Percentiles rank a stretch among this genome's conserved stretches.
These are phyloP conservation scores for Carpinus fangiana DNA, from an alignment of 306 rosid genomes.

Conservation along the genomic window DNA sequence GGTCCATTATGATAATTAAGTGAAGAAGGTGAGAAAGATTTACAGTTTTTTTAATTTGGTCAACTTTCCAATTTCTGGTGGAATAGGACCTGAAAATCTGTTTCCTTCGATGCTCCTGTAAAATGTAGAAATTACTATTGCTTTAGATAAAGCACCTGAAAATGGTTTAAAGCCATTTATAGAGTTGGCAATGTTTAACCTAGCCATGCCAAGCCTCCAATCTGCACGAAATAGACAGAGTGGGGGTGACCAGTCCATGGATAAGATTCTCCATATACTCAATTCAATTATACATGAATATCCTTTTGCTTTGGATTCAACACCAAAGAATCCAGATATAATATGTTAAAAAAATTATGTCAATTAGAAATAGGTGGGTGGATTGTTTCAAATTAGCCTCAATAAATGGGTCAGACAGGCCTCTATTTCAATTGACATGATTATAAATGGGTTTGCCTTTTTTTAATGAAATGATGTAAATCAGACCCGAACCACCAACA, in stretches of 20 bases:
- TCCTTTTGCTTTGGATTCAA: not conserved
- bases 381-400: not conserved
- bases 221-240: not conserved
- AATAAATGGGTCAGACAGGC: not conserved
- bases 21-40: constrained; percentile 30
- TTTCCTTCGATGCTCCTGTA: constrained; percentile 94
- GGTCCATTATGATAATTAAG: constrained; percentile 4
- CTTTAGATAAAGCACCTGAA: constrained; percentile 9
- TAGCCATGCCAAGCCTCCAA: not conserved
- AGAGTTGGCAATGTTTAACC: constrained; percentile 15
- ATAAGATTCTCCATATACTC: not conserved
- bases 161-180: constrained; percentile 9
- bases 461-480: not conserved
- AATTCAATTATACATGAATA: not conserved
- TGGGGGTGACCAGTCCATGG: not conserved
- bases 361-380: not conserved
- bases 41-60: constrained; percentile 68
- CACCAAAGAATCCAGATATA: not conserved
- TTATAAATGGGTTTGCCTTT: not conserved
- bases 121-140: constrained; percentile 19
- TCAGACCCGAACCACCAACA: not conserved
- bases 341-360: not conserved
- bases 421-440: not conserved
- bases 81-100: constrained; percentile 61
- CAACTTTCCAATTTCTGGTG: constrained; percentile 65